A percentile compares a stretch with the other conserved stretches of the same genome.
These are phyloP conservation scores for Cadophora luteo-olivacea DNA, from an alignment of 2,329 filamentous ascomycete genomes.

Conservation along the genomic window DNA sequence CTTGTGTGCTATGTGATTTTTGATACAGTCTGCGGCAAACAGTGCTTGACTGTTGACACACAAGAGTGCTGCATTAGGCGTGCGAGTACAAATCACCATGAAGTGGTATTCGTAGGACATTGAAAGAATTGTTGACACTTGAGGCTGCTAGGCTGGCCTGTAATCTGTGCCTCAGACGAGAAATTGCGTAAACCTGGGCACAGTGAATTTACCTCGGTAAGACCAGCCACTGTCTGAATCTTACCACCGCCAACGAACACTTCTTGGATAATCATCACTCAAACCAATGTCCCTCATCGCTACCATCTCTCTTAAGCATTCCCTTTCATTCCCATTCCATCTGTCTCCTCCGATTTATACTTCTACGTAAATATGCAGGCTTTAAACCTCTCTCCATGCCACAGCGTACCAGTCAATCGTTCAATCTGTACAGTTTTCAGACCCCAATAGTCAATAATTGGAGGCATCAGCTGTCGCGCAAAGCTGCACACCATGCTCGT, in stretches of 20 bases:
- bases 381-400: too few relatives aligned
- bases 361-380: too few relatives aligned
- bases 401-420: too few relatives aligned
- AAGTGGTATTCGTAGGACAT: background rate
- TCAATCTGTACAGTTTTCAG: background rate
- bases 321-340: too few relatives aligned
- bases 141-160: background rate
- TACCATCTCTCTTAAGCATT: too few relatives aligned
- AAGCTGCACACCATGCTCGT: constrained; percentile 6
- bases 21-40: background rate
- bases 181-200: background rate
- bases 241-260: too few relatives aligned
- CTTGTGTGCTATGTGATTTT: background rate
- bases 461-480: background rate
- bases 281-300: too few relatives aligned
- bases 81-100: background rate
- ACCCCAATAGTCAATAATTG: background rate
- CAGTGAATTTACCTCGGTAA: background rate
- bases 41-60: background rate
- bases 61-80: too few relatives aligned
- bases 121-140: background rate
- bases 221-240: background rate
- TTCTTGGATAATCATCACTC: too few relatives aligned
- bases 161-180: background rate
- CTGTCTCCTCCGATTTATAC: too few relatives aligned